A percentile compares a stretch with the other conserved stretches of the same genome.
These are phyloP conservation scores for Monosporascus sp. DNA, from an alignment of 2,329 filamentous ascomycete species.

Conservation along the genomic window DNA sequence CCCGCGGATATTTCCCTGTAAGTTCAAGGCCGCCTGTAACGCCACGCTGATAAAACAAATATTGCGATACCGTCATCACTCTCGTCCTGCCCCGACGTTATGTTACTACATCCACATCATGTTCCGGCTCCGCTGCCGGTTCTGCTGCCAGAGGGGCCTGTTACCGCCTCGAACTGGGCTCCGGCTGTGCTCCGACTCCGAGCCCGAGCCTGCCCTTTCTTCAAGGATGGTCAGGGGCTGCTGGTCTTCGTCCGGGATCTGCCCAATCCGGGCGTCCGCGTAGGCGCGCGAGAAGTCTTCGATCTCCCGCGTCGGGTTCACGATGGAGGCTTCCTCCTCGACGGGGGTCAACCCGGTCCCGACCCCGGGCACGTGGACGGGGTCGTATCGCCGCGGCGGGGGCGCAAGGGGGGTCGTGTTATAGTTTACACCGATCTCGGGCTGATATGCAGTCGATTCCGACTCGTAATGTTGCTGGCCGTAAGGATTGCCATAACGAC, in stretches of 20 bases:
- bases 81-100: not conserved
- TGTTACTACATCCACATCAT: constrained; percentile 39
- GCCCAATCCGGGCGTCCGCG: constrained; percentile 35
- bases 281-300: constrained; percentile 42
- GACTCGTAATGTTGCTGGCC: constrained; percentile 9
- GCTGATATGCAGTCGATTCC: constrained; percentile 10
- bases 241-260: constrained; percentile 32
- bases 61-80: not conserved
- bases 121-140: constrained; percentile 42
- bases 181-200: constrained; percentile 9
- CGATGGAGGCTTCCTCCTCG: constrained; percentile 12
- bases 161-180: constrained; percentile 23
- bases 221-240: constrained; percentile 26
- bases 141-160: constrained; percentile 50
- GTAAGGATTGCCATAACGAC: not conserved
- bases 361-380: constrained; percentile 16
- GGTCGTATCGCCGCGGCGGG: constrained; percentile 20
- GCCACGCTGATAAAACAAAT: not conserved
- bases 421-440: constrained; percentile 2
- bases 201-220: constrained; percentile 4
- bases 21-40: not conserved
- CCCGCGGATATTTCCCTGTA: not conserved
- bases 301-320: constrained; percentile 33
- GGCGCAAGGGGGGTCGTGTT: constrained; percentile 7
- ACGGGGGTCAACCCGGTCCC: constrained; percentile 21